Conservation (phyloP, 148 eudicot species). For the Beta vulgaris region DNA sequence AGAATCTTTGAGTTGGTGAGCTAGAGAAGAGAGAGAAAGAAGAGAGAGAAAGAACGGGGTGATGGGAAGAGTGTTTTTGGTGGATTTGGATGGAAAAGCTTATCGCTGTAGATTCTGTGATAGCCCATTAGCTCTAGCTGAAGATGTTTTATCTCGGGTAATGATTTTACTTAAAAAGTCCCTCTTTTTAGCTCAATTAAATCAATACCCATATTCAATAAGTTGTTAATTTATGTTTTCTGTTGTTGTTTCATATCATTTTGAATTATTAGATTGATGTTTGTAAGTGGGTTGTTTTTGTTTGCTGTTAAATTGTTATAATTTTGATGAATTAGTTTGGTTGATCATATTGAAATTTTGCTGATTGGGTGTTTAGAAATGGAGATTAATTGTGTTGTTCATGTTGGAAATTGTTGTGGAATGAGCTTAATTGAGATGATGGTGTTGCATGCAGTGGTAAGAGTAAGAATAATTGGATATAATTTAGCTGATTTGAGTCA, state of each 20-base stretch:
- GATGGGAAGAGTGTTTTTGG: slow-evolving; percentile 52
- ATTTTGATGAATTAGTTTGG: neutral
- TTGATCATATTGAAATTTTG: neutral
- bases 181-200: neutral
- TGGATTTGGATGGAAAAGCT: slow-evolving; percentile 45
- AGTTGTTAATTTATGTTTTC: neutral
- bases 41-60: neutral
- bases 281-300: slow-evolving; percentile 1
- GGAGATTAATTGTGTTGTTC: neutral
- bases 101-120: slow-evolving; percentile 49
- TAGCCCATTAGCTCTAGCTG: slow-evolving; percentile 40
- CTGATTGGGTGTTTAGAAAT: slow-evolving; percentile 8
- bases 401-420: neutral
- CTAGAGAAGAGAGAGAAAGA: neutral
- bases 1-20: neutral
- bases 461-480: neutral
- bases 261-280: neutral
- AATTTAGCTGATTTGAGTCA: neutral
- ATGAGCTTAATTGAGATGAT: slow-evolving; percentile 7
- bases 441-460: neutral
- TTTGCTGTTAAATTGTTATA: neutral
- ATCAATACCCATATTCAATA: neutral
- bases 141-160: slow-evolving; percentile 46
- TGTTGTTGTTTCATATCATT: neutral
- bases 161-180: neutral